Conservation (phyloP, 768 basidiomycete genomes). For the Sutorius australiensis region DNA sequence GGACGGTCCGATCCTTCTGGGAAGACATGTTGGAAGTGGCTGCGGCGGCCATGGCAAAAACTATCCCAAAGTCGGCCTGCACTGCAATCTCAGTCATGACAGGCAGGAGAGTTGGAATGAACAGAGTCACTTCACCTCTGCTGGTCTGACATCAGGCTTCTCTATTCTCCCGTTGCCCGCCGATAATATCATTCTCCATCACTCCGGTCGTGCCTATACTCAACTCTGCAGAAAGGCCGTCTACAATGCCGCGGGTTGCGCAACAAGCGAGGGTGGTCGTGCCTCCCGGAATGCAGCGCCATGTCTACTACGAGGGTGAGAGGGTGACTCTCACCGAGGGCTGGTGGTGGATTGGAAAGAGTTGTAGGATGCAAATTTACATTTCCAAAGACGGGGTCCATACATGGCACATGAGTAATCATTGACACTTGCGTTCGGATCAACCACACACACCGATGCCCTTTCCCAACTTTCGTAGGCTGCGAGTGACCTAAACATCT, state of each 20-base stretch:
- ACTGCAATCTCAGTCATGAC: slow-evolving; percentile 39
- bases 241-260: slow-evolving; percentile 67
- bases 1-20: slow-evolving; percentile 46
- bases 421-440: no score
- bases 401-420: no score
- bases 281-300: slow-evolving; percentile 66
- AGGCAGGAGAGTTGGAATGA: slow-evolving; percentile 30
- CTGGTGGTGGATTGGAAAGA: slow-evolving; percentile 47
- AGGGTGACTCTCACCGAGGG: slow-evolving; percentile 61
- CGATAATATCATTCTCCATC: slow-evolving; percentile 39
- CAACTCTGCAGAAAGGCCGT: slow-evolving; percentile 70
- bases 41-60: slow-evolving; percentile 13
- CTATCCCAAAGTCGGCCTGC: slow-evolving; percentile 34
- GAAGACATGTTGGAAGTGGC: slow-evolving; percentile 37
- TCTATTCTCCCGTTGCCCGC: slow-evolving; percentile 46
- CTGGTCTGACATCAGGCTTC: slow-evolving; percentile 72
- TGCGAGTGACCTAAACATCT: no score
- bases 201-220: slow-evolving; percentile 44
- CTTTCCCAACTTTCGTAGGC: no score
- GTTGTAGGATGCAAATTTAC: slow-evolving; percentile 44
- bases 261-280: slow-evolving; percentile 66
- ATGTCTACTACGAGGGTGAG: slow-evolving; percentile 51
- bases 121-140: slow-evolving; percentile 29
- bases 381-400: slow-evolving; percentile 85
- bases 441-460: no score